Evolutionary conservation across 108 stramenopile species (phyloP), one percentile per base, ranked within the genome.

Genomic region (Pseudonitzschia pungens): DNA sequence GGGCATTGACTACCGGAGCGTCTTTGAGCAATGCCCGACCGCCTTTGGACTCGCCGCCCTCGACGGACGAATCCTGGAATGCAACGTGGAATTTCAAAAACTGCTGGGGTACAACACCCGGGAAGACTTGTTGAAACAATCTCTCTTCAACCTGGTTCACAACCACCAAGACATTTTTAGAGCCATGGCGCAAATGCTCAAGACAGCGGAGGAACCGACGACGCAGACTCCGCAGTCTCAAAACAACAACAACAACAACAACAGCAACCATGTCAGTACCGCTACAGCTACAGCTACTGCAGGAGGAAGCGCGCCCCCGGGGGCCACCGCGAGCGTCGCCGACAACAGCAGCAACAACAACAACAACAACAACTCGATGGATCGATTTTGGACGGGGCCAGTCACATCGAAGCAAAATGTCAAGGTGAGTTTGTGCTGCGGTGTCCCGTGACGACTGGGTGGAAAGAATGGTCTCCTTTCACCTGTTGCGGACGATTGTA

Each of bases 121-220:
- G 51, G 80, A 88, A 9, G 69, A 82, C n/a, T 42, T 88, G 59
- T 64, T 81, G 20, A 85, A 88, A 36, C 77, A 77, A 58, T 81
- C 68, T 42, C 58, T 88, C 0, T 95, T 95, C 76, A 86, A 89
- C 69, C 77, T 91, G 16, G 78, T 89, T 18, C 84, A 81, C 44
- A 87, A 90, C 62, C 90, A 89, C 79, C 90, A 91, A 65, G 87
- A 86, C 20, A 87, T 91, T 32, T 95, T 91, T 70, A 77, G 81
- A 53, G 91, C 89, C 43, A 92, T 95, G 94, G 87, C 89, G 40
- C 74, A 81, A 24, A 87, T 95, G 87, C 74, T 88, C 9, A 82
- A 79, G 62, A 60, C 55, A 4, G 70, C 70, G 40, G 74, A 80
- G 32, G 45, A 45, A 31, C 48, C 74, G 11, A 70, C 58, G 18